These are phyloP conservation scores for Podila horticola DNA, from an alignment of 192 early-diverging fungal genomes.

Conservation along the genomic window DNA sequence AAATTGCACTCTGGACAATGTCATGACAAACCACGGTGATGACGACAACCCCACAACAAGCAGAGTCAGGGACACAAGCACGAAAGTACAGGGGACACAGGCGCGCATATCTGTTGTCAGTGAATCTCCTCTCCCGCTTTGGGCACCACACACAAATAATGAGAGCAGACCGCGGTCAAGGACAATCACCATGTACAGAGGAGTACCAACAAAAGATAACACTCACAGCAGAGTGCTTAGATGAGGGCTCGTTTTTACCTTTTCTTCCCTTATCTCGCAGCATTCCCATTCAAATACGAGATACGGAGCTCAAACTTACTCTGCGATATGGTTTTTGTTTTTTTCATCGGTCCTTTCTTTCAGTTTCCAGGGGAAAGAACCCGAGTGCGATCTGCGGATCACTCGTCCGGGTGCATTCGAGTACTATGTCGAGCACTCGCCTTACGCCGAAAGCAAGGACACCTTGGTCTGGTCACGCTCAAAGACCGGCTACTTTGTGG, in stretches of 20 bases:
- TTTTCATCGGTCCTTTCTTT: constrained; percentile 42
- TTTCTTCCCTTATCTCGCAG: constrained; percentile 9
- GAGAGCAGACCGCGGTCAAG: too few relatives aligned
- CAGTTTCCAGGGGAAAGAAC: constrained; percentile 43
- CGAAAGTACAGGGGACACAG: too few relatives aligned
- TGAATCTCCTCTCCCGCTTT: constrained; percentile 4
- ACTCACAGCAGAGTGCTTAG: constrained; percentile 12
- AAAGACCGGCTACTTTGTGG: constrained; percentile 76
- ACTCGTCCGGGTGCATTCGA: constrained; percentile 83
- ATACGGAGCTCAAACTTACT: too few relatives aligned
- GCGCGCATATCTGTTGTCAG: neutral
- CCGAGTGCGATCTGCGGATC: constrained; percentile 69
- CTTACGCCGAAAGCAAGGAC: constrained; percentile 10
- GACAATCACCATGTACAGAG: too few relatives aligned
- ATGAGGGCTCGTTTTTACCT: too few relatives aligned
- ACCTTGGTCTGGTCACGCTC: constrained; percentile 42
- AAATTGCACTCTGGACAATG: neutral
- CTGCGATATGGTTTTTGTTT: neutral
- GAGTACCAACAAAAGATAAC: constrained; percentile 3
- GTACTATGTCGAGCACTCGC: constrained; percentile 77
- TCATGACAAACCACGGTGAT: neutral
- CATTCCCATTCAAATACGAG: too few relatives aligned
- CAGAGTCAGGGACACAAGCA: too few relatives aligned
- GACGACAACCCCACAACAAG: neutral
- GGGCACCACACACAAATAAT: neutral